Base-by-base conservation (phyloP, 2,329 filamentous ascomycete species). In the Diaporthe sp. region DNA sequence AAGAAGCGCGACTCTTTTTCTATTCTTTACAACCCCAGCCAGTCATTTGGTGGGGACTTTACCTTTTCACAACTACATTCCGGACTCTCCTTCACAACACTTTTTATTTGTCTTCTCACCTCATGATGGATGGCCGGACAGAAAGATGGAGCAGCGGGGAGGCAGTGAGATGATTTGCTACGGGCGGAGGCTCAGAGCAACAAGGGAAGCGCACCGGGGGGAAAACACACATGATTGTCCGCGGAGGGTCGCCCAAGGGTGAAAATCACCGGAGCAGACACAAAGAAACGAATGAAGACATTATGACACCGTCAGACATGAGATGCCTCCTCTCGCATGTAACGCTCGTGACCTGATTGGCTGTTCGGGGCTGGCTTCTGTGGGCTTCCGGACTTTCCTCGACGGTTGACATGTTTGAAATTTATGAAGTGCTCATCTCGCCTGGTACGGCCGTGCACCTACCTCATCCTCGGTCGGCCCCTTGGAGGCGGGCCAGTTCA, bases 11-110 rank as follows among this genome's bases (percentile, higher is more conserved):
- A 73, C 35, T 68, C 40, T 52, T 60, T 45, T 74, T 71, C 50
- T 72, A 72, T 71, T 69, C 73, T 72, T 50, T 42, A 72, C 71
- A 57, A 28, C 28, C 71, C 74, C 72, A 76, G 68, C 30, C 74
- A 74, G 52, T 74, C 74, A 40, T 64, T 74, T 58, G 74, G 72
- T 68, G 64, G 70, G 30, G 15, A 45, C 60, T 61, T 40, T 47
- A 50, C 40, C 12, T 40, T 71, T 6, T 30, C 33, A 25, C 28
- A 35, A 12, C 22, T 50, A 60, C 60, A 33, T 75, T 75, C 61
- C 30, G 30, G 38, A 75, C 61, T n/a, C 61, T 73, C 70, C 52
- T 61, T 68, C 30, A 40, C 33, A n/a, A 54, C 38, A 35, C 7
- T 75, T 70, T 61, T 66, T 64, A 42, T 72, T 71, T 57, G 68